Evolutionary conservation across 306 rosid genomes (phyloP).

Genomic region (Senna siamea): DNA sequence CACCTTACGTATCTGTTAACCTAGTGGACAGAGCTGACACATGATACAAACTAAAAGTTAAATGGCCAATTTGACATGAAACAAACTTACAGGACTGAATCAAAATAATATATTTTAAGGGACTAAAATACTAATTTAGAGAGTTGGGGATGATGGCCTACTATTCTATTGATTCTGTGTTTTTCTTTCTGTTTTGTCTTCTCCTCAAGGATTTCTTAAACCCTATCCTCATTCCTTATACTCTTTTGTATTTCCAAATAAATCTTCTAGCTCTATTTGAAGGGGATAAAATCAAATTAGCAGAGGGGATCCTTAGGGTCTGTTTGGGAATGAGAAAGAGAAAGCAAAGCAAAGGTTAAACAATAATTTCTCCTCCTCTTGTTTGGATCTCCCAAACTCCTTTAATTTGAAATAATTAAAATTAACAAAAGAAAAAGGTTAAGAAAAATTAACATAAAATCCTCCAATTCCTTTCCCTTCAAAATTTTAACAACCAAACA

Average conservation of each 20-base stretch:
- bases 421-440: no score
- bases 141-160: not conserved
- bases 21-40: not conserved
- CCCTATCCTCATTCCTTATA: not conserved
- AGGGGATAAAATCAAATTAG: not conserved
- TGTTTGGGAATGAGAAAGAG: no score
- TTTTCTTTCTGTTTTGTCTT: not conserved
- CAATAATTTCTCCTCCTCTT: no score
- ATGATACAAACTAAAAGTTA: not conserved
- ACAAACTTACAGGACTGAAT: not conserved
- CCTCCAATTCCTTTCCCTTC: no score
- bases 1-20: not conserved
- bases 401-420: no score
- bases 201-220: not conserved
- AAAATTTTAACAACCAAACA: no score
- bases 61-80: not conserved
- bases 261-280: not conserved
- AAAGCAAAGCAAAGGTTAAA: no score
- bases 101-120: not conserved
- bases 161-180: not conserved
- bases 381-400: no score
- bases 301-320: not conserved
- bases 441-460: no score
- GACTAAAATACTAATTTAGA: no score
- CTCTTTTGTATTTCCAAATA: not conserved